Percentiles rank a stretch among this genome's conserved stretches.
phyloP scores from a whole-genome alignment of 805 yeast species.

The Candida sanyiensis region DNA sequence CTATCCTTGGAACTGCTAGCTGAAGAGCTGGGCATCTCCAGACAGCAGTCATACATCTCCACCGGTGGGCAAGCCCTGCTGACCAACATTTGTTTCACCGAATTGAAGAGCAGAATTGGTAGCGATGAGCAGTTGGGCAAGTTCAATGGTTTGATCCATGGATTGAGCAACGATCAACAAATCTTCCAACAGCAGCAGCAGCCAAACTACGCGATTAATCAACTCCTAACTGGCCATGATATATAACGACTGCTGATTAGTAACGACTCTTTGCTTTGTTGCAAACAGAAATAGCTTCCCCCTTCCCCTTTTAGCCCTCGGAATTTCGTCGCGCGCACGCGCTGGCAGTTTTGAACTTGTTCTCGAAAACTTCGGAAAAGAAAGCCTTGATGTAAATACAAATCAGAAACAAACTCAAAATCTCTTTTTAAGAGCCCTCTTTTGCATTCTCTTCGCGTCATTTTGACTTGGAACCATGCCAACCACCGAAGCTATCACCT shows the following conservation, averaged over 20 bases:
- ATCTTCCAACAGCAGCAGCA: constrained; percentile 5
- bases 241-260: too few species aligned
- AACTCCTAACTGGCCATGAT: constrained; percentile 2
- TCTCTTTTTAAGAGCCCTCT: neutral
- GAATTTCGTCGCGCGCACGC: too few species aligned
- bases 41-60: constrained; percentile 47
- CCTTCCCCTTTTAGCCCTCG: too few species aligned
- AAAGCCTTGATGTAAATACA: too few species aligned
- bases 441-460: neutral
- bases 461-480: constrained; percentile 4
- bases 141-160: constrained; percentile 49
- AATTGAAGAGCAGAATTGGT: constrained; percentile 32
- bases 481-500: constrained; percentile 36
- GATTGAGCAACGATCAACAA: constrained; percentile 31
- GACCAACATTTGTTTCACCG: constrained; percentile 60
- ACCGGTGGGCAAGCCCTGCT: constrained; percentile 61
- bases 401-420: neutral
- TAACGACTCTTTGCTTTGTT: too few species aligned
- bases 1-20: constrained; percentile 54
- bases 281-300: too few species aligned
- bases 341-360: too few species aligned
- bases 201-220: constrained; percentile 1
- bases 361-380: neutral
- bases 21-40: constrained; percentile 64
- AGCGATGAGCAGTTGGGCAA: constrained; percentile 28